These are phyloP conservation scores for Tylopilus sp. DNA, from an alignment of 768 basidiomycete genomes.

Conservation along the genomic window DNA sequence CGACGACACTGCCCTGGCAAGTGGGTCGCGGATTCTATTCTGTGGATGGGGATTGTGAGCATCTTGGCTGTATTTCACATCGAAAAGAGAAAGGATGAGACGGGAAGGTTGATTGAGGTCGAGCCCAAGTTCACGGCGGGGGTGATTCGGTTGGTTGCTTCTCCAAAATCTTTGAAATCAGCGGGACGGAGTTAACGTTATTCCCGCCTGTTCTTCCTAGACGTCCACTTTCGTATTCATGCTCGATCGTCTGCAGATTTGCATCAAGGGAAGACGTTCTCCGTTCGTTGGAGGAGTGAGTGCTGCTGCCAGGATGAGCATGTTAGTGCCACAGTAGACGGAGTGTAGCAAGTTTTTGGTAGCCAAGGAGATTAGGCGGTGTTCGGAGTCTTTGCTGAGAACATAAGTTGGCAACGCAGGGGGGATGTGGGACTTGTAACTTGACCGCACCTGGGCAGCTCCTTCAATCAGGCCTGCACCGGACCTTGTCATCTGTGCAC, in stretches of 20 bases:
- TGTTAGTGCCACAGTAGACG: neutral
- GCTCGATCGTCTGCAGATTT: conserved; percentile 29
- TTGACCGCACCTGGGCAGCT: neutral
- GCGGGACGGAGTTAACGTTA: conserved; percentile 14
- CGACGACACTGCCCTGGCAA: conserved; percentile 31
- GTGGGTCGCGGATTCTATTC: conserved; percentile 30
- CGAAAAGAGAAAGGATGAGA: conserved; percentile 20
- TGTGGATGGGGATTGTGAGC: conserved; percentile 31
- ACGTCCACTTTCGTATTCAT: conserved; percentile 29
- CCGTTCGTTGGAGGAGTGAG: conserved; percentile 16
- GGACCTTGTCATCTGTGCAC: conserved; percentile 1
- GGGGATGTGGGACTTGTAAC: conserved; percentile 3
- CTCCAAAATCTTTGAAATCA: neutral
- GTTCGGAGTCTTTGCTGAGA: conserved; percentile 15
- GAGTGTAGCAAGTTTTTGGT: neutral
- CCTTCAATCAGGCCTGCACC: neutral
- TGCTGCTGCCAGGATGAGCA: neutral
- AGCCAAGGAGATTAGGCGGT: conserved; percentile 13
- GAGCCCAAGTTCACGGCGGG: conserved; percentile 30
- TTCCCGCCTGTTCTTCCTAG: conserved; percentile 17
- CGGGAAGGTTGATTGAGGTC: conserved; percentile 23
- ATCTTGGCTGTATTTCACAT: conserved; percentile 25
- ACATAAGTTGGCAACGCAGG: conserved; percentile 22
- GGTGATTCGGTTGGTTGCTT: conserved; percentile 29
- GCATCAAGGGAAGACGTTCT: conserved; percentile 19